Evolutionary conservation across 768 basidiomycete genomes (phyloP).

Genomic region (Agaricus blazei): DNA sequence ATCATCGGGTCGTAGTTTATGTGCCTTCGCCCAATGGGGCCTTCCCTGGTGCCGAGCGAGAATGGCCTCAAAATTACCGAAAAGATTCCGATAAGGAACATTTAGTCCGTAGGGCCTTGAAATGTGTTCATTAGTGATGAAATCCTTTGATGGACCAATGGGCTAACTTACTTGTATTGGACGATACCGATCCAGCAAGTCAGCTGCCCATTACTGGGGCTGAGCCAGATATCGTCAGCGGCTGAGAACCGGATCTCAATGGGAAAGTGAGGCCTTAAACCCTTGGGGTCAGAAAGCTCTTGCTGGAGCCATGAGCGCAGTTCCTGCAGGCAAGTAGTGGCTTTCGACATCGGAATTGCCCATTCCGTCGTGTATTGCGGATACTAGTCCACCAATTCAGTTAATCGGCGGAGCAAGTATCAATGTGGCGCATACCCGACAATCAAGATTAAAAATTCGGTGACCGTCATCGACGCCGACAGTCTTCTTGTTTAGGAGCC

Average conservation of each 20-base stretch:
- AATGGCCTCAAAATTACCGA: slow-evolving; percentile 71
- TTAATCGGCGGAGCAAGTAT: slow-evolving; percentile 5
- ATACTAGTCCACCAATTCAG: slow-evolving; percentile 54
- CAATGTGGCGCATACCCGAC: slow-evolving; percentile 55
- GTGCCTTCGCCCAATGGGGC: slow-evolving; percentile 97
- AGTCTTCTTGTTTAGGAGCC: slow-evolving; percentile 54
- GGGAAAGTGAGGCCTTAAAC: slow-evolving; percentile 86
- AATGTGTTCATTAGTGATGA: slow-evolving; percentile 6
- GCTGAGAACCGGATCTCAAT: slow-evolving; percentile 90
- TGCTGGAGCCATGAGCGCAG: slow-evolving; percentile 65
- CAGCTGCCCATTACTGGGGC: slow-evolving; percentile 72
- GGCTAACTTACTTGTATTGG: slow-evolving; percentile 79
- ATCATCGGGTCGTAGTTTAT: slow-evolving; percentile 58
- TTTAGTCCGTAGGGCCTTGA: slow-evolving; percentile 75
- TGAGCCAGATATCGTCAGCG: slow-evolving; percentile 90
- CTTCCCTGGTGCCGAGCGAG: slow-evolving; percentile 66
- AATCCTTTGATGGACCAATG: not conserved
- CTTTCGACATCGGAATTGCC: slow-evolving; percentile 74
- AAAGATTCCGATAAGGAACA: slow-evolving; percentile 76
- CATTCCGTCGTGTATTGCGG: slow-evolving; percentile 95
- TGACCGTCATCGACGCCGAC: slow-evolving; percentile 73
- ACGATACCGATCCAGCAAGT: slow-evolving; percentile 97
- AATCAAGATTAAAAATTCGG: slow-evolving; percentile 90
- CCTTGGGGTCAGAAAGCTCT: slow-evolving; percentile 63
- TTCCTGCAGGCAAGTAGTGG: slow-evolving; percentile 64